phyloP scores from a whole-genome alignment of 441 rosid genomes.

The Pelargonium cotyledonis region DNA sequence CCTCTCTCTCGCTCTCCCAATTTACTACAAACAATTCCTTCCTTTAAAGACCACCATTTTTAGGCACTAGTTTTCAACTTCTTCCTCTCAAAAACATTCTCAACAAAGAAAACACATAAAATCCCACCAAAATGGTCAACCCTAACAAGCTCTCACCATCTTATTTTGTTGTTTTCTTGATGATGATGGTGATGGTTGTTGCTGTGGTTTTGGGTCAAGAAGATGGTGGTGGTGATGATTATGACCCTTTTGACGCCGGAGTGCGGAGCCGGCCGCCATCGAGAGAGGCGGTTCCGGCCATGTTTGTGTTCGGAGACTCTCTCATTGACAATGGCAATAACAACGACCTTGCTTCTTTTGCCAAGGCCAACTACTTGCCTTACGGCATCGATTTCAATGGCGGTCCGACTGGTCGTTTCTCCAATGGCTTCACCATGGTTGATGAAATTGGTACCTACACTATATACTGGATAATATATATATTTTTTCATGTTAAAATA shows the following conservation, averaged over 20 bases:
- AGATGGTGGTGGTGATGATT: slow-evolving; percentile 17
- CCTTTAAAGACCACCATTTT: too few relatives aligned
- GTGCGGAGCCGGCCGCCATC: slow-evolving; percentile 18
- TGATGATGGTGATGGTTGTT: background rate
- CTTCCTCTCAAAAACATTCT: slow-evolving; percentile 21
- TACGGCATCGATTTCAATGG: slow-evolving; percentile 89
- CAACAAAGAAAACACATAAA: background rate
- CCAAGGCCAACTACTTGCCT: slow-evolving; percentile 84
- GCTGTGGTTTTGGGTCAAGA: slow-evolving; percentile 28
- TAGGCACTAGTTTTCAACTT: too few relatives aligned
- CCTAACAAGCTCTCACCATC: too few relatives aligned
- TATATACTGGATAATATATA: too few relatives aligned
- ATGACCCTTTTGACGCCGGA: slow-evolving; percentile 15
- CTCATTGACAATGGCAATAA: slow-evolving; percentile 89
- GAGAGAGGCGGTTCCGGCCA: slow-evolving; percentile 59
- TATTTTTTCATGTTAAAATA: too few relatives aligned
- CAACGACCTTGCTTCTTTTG: slow-evolving; percentile 67
- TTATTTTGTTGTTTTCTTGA: slow-evolving; percentile 14
- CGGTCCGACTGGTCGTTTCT: slow-evolving; percentile 93
- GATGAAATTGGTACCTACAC: slow-evolving; percentile 58
- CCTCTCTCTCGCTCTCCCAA: background rate
- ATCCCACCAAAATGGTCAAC: background rate
- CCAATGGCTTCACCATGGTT: slow-evolving; percentile 89
- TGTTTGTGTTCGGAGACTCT: slow-evolving; percentile 89
- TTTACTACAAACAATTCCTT: too few relatives aligned